Percentiles rank a stretch among this genome's conserved stretches.
Evolutionary conservation across 345 rosid genomes (phyloP).

Genomic region (Bretschneidera sinensis): DNA sequence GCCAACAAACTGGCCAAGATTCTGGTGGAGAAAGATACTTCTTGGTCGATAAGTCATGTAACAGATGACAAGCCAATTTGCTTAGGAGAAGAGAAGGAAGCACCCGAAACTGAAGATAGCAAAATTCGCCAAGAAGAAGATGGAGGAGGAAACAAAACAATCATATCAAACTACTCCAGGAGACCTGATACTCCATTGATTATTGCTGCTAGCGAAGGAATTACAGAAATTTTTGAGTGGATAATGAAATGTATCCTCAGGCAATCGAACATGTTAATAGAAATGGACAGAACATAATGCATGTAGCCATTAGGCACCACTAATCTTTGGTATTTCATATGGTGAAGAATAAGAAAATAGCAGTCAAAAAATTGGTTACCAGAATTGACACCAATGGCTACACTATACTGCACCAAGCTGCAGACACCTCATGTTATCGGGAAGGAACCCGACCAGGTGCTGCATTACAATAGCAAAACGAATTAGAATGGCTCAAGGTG

Average conservation of each 20-base stretch:
- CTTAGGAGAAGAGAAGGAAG: background rate
- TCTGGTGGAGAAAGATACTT: conserved; percentile 16
- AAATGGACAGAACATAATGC: conserved; percentile 18
- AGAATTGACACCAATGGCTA: conserved; percentile 14
- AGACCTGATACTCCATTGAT: conserved; percentile 16
- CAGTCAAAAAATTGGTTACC: conserved; percentile 7
- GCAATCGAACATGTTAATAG: conserved; percentile 5
- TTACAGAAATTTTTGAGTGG: conserved; percentile 12
- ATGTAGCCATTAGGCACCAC: conserved; percentile 18
- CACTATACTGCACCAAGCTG: conserved; percentile 23
- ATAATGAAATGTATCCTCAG: conserved; percentile 9
- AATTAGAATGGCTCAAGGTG: conserved; percentile 29
- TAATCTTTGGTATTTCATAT: conserved; percentile 12
- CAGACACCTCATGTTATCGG: background rate
- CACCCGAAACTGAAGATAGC: background rate
- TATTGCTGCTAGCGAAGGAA: conserved; percentile 16
- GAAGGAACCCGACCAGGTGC: conserved; percentile 14
- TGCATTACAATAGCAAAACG: conserved; percentile 22
- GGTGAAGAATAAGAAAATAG: conserved; percentile 3
- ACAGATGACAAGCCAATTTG: background rate
- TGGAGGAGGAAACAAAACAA: too few relatives aligned
- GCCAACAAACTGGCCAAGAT: conserved; percentile 14
- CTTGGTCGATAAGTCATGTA: conserved; percentile 7
- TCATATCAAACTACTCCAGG: too few relatives aligned
- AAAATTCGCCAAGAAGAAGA: background rate